Conservation (phyloP, 2,329 filamentous ascomycete genomes). For the Cladorrhinum sp. region DNA sequence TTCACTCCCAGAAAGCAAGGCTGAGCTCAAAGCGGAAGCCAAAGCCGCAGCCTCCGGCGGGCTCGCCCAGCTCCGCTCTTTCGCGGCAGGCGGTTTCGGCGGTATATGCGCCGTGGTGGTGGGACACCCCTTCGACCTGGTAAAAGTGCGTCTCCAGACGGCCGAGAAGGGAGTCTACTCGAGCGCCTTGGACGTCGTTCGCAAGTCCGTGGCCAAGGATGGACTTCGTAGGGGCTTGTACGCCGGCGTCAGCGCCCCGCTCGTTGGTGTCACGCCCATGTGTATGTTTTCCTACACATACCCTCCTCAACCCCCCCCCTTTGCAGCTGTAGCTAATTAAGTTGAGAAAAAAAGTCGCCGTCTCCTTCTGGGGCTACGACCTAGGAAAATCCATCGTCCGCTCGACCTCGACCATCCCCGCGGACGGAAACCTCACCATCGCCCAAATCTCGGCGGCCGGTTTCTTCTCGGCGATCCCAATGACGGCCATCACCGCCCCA, state of each 20-base stretch:
- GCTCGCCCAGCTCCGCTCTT: constrained; percentile 65
- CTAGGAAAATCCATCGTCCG: constrained; percentile 87
- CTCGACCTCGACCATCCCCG: constrained; percentile 60
- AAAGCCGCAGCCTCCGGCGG: constrained; percentile 38
- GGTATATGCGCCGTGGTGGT: constrained; percentile 92
- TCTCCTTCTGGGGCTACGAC: constrained; percentile 85
- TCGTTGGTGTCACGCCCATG: constrained; percentile 97
- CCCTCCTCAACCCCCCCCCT: background rate
- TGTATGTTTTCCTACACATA: constrained; percentile 60
- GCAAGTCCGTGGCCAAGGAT: constrained; percentile 82
- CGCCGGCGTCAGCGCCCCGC: constrained; percentile 91
- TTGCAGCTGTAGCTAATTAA: constrained; percentile 2
- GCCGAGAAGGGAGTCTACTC: constrained; percentile 91
- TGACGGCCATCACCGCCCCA: constrained; percentile 97
- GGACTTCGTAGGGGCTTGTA: constrained; percentile 80
- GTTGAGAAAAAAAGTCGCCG: constrained; percentile 51
- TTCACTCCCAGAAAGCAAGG: constrained; percentile 43
- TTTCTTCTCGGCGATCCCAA: constrained; percentile 96
- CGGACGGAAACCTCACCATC: constrained; percentile 72
- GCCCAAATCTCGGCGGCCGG: constrained; percentile 87
- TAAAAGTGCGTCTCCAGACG: constrained; percentile 96
- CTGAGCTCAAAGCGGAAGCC: constrained; percentile 41
- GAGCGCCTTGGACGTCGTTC: constrained; percentile 86
- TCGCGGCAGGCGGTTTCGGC: constrained; percentile 87
- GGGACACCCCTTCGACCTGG: constrained; percentile 93